Percentiles rank a stretch among this genome's conserved stretches.
These are phyloP conservation scores for Paraphaeosphaeria minitans DNA, from an alignment of 2,329 filamentous ascomycete genomes.

Conservation along the genomic window DNA sequence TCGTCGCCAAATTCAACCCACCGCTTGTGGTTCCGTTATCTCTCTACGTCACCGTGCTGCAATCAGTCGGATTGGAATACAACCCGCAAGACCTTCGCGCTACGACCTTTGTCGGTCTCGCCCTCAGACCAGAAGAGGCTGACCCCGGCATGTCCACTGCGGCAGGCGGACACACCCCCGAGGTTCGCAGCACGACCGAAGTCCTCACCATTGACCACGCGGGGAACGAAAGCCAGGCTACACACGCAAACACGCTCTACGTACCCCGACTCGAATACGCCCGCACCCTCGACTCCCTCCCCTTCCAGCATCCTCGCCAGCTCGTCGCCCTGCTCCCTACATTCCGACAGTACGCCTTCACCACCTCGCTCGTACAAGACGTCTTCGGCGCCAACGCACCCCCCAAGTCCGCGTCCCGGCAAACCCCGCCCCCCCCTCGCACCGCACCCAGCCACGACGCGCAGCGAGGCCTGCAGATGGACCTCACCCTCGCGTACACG, in stretches of 20 bases:
- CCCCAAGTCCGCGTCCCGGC: not conserved
- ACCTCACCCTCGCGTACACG: constrained; percentile 38
- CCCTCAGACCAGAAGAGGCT: constrained; percentile 50
- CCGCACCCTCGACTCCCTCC: constrained; percentile 67
- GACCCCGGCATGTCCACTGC: constrained; percentile 60
- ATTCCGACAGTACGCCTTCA: constrained; percentile 75
- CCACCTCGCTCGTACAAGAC: constrained; percentile 67
- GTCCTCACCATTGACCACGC: constrained; percentile 48
- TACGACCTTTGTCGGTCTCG: constrained; percentile 57
- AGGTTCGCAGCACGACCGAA: constrained; percentile 57
- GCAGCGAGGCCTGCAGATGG: constrained; percentile 26
- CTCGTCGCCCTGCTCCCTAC: constrained; percentile 72
- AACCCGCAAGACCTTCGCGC: constrained; percentile 57
- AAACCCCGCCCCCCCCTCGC: constrained; percentile 38
- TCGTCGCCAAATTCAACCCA: constrained; percentile 75
- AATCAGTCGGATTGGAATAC: constrained; percentile 63
- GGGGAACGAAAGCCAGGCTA: constrained; percentile 28
- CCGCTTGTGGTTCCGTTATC: constrained; percentile 71
- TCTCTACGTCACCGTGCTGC: constrained; percentile 67
- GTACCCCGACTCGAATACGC: constrained; percentile 77
- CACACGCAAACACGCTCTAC: constrained; percentile 65
- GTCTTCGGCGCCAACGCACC: constrained; percentile 55
- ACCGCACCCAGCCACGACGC: constrained; percentile 16
- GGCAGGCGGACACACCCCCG: constrained; percentile 48
- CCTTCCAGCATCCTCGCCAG: constrained; percentile 79